These are phyloP conservation scores for Xylariales sp. DNA, from an alignment of 2,329 filamentous ascomycete genomes.

Conservation along the genomic window DNA sequence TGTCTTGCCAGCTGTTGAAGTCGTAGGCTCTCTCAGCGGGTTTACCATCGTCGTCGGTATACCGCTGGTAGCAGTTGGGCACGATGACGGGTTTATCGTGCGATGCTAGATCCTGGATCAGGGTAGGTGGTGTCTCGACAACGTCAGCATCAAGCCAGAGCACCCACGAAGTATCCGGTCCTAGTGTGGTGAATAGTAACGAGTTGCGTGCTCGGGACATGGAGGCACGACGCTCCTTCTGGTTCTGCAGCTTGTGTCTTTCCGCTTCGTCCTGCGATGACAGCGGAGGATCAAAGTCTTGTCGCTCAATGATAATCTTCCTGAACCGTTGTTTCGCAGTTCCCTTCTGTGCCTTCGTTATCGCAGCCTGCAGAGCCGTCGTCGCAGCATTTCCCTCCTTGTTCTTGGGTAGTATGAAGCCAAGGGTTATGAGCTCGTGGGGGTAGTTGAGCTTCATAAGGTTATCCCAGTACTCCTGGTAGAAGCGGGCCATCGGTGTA, in stretches of 20 bases:
- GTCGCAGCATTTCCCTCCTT: slow-evolving; percentile 88
- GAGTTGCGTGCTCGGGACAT: slow-evolving; percentile 95
- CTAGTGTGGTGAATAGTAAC: slow-evolving; percentile 89
- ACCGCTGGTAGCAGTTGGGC: slow-evolving; percentile 93
- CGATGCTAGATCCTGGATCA: slow-evolving; percentile 87
- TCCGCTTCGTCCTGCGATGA: slow-evolving; percentile 79
- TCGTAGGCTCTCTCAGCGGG: slow-evolving; percentile 83
- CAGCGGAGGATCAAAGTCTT: slow-evolving; percentile 86
- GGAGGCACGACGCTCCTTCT: slow-evolving; percentile 77
- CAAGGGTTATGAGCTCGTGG: slow-evolving; percentile 89
- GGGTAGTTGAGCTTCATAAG: slow-evolving; percentile 79
- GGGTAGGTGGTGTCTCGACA: slow-evolving; percentile 73
- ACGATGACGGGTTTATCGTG: slow-evolving; percentile 90
- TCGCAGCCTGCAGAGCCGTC: slow-evolving; percentile 73
- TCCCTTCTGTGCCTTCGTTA: slow-evolving; percentile 80
- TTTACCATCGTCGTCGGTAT: slow-evolving; percentile 65
- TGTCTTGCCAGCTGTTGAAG: slow-evolving; percentile 97
- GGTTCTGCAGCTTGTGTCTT: slow-evolving; percentile 85
- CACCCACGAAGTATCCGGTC: slow-evolving; percentile 89
- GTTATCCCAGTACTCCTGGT: slow-evolving; percentile 94
- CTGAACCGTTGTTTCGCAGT: slow-evolving; percentile 80
- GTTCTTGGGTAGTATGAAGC: slow-evolving; percentile 93
- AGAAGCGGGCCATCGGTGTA: slow-evolving; percentile 90
- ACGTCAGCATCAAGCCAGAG: slow-evolving; percentile 94
- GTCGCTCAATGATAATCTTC: slow-evolving; percentile 87